Percentiles rank a stretch among this genome's conserved stretches.
phyloP scores from a whole-genome alignment of 2,329 filamentous ascomycete species.

The Nemania sp. region DNA sequence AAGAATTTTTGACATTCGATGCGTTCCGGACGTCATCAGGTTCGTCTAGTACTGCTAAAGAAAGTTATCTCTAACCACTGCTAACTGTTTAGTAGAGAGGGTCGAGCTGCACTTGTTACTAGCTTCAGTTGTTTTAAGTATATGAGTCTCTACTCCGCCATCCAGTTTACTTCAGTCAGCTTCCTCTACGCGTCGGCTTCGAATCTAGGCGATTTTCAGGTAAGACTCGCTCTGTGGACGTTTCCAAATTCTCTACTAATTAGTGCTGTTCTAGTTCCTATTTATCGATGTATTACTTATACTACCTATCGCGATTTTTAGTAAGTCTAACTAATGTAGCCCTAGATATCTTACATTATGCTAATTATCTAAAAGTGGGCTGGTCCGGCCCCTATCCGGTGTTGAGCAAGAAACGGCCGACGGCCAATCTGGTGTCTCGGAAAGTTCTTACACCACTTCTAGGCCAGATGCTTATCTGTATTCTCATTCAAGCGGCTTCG shows the following conservation, averaged over 20 bases:
- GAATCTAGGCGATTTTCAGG: conserved; percentile 95
- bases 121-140: conserved; percentile 99
- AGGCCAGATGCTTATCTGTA: conserved; percentile 86
- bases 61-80: not conserved
- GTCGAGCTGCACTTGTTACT: conserved; percentile 93
- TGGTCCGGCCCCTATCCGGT: conserved; percentile 88
- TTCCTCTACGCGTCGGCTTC: conserved; percentile 94
- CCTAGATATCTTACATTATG: conserved; percentile 25
- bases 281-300: conserved; percentile 96
- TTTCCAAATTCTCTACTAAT: conserved; percentile 23
- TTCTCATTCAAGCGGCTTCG: conserved; percentile 79
- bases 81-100: conserved; percentile 71
- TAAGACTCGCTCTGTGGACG: conserved; percentile 47
- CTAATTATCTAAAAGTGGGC: conserved; percentile 71
- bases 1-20: conserved; percentile 94
- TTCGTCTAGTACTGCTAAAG: conserved; percentile 52
- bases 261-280: conserved; percentile 70
- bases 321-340: conserved; percentile 57
- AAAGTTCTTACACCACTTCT: conserved; percentile 92
- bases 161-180: conserved; percentile 97
- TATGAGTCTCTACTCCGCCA: conserved; percentile 99
- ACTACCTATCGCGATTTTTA: conserved; percentile 95
- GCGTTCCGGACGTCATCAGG: conserved; percentile 91
- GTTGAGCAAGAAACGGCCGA: conserved; percentile 87
- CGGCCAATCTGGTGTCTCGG: conserved; percentile 88